phyloP scores from a whole-genome alignment of 345 rosid genomes.

The Rhodamnia rubescens region DNA sequence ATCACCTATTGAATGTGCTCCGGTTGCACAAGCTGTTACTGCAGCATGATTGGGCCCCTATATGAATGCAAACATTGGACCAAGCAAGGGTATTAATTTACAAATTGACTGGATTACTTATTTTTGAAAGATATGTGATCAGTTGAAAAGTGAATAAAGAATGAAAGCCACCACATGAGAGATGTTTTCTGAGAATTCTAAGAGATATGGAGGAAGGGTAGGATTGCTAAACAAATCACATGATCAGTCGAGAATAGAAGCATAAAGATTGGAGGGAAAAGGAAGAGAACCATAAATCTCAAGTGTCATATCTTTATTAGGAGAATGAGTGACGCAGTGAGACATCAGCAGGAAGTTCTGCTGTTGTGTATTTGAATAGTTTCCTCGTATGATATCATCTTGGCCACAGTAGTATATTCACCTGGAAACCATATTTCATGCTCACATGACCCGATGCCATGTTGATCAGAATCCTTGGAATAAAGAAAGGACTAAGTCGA shows the following conservation, averaged over 20 bases:
- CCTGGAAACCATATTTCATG: conserved; percentile 96
- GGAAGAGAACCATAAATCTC: neutral
- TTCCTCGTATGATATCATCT: neutral
- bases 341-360: neutral
- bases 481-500: conserved; percentile 90
- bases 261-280: neutral
- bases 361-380: neutral
- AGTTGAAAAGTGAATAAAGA: neutral
- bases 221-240: neutral
- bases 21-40: conserved; percentile 98
- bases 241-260: neutral
- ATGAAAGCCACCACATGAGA: neutral
- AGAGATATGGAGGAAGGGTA: neutral
- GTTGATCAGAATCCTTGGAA: conserved; percentile 86
- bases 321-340: neutral
- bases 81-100: neutral
- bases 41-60: conserved; percentile 99
- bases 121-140: neutral
- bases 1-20: conserved; percentile 95
- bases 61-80: neutral
- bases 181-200: neutral
- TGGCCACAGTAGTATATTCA: conserved; percentile 8
- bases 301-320: neutral
- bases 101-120: neutral
- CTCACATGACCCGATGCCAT: conserved; percentile 98